Evolutionary conservation across 192 early-diverging fungal genomes (phyloP).

Genomic region (Allomyces macrogynus): DNA sequence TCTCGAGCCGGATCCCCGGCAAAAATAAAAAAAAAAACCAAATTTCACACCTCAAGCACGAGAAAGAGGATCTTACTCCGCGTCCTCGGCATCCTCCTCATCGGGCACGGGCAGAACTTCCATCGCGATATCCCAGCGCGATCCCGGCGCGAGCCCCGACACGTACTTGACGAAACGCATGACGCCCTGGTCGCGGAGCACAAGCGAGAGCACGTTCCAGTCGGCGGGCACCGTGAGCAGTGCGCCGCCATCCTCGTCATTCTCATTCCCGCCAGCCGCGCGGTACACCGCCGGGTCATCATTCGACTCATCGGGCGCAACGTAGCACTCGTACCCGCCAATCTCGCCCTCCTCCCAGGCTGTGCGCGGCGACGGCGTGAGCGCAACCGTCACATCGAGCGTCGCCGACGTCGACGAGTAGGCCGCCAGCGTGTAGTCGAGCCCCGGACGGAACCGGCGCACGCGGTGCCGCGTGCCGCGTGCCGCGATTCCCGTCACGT

Average conservation of each 20-base stretch:
- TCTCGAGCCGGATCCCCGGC: no score
- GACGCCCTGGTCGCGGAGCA: conserved; percentile 48
- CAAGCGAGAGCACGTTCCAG: conserved; percentile 42
- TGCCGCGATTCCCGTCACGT: conserved; percentile 28
- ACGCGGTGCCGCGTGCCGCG: conserved; percentile 23
- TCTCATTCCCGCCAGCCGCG: conserved; percentile 5
- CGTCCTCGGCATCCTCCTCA: conserved; percentile 7
- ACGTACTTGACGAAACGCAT: conserved; percentile 70
- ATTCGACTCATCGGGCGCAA: conserved; percentile 40
- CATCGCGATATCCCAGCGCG: conserved; percentile 58
- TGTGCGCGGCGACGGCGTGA: conserved; percentile 11
- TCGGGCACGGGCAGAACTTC: conserved; percentile 30
- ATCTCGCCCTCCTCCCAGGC: conserved; percentile 37
- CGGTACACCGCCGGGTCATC: conserved; percentile 53
- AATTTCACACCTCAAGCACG: not conserved
- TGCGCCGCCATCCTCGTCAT: conserved; percentile 39
- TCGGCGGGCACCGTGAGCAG: conserved; percentile 44
- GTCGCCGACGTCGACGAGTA: conserved; percentile 22
- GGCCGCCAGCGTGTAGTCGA: conserved; percentile 62
- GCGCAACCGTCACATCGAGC: conserved; percentile 48
- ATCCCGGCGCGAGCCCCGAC: conserved; percentile 42
- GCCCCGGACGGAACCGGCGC: conserved; percentile 54
- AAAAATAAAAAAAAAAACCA: not conserved
- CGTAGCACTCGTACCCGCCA: conserved; percentile 62
- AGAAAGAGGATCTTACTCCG: not conserved